A percentile compares a stretch with the other conserved stretches of the same genome.
These are phyloP conservation scores for Trichoderma arundinaceum DNA, from an alignment of 2,329 filamentous ascomycete species.

Conservation along the genomic window DNA sequence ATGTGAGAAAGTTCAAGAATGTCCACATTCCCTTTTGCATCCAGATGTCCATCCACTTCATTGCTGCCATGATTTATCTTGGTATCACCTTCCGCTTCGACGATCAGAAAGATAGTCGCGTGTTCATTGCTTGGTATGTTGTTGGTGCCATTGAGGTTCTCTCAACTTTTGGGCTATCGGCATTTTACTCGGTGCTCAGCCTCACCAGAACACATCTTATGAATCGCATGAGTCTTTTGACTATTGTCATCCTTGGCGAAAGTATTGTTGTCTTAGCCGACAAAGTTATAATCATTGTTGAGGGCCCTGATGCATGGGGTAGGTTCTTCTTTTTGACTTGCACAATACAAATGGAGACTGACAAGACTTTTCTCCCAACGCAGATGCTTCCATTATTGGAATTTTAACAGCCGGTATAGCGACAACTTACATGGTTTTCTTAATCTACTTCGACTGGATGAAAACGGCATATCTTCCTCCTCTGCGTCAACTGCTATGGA, in stretches of 20 bases:
- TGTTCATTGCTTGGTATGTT: slow-evolving; percentile 58
- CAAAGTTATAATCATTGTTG: slow-evolving; percentile 57
- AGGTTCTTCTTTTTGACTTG: slow-evolving; percentile 30
- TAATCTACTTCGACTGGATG: slow-evolving; percentile 65
- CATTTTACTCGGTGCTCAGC: slow-evolving; percentile 60
- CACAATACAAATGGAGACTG: background rate
- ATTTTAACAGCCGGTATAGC: slow-evolving; percentile 48
- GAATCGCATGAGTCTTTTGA: slow-evolving; percentile 67
- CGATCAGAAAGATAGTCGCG: slow-evolving; percentile 41
- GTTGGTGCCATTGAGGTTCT: slow-evolving; percentile 59
- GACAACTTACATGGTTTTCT: slow-evolving; percentile 54
- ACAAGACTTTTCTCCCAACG: background rate
- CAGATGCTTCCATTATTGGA: slow-evolving; percentile 46
- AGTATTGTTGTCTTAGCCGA: slow-evolving; percentile 64
- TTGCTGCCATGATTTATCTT: slow-evolving; percentile 48
- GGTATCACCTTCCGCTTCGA: slow-evolving; percentile 50
- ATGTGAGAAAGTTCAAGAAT: slow-evolving; percentile 49
- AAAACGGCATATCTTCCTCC: slow-evolving; percentile 64
- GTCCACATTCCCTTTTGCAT: slow-evolving; percentile 45
- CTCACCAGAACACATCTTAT: slow-evolving; percentile 68
- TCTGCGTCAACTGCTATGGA: slow-evolving; percentile 65
- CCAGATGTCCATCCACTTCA: slow-evolving; percentile 46
- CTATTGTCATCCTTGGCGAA: slow-evolving; percentile 70
- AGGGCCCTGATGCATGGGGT: slow-evolving; percentile 51
- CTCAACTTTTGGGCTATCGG: slow-evolving; percentile 58